These are phyloP conservation scores for Phoma sp. DNA, from an alignment of 2,329 filamentous ascomycete genomes.

Conservation along the genomic window DNA sequence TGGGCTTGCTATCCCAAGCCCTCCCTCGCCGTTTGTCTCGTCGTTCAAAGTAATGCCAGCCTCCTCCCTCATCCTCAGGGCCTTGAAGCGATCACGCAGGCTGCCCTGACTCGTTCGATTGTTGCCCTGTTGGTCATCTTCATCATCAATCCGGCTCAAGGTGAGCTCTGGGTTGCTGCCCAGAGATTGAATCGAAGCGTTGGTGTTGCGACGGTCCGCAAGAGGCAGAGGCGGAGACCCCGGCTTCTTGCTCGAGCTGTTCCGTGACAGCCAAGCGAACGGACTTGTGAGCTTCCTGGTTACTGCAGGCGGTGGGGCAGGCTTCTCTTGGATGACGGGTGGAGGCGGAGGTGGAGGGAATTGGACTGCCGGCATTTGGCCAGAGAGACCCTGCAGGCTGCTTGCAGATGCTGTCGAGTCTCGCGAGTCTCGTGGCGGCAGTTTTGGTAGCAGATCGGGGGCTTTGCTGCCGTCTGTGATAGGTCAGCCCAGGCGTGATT, in stretches of 20 bases:
- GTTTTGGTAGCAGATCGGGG: slow-evolving; percentile 55
- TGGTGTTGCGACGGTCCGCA: slow-evolving; percentile 71
- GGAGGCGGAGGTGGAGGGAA: slow-evolving; percentile 47
- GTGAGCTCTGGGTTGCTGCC: slow-evolving; percentile 83
- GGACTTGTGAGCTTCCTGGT: slow-evolving; percentile 76
- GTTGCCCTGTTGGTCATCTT: slow-evolving; percentile 34
- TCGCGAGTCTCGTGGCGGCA: slow-evolving; percentile 59
- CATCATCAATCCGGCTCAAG: slow-evolving; percentile 76
- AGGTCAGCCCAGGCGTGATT: slow-evolving; percentile 23
- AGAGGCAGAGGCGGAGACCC: slow-evolving; percentile 64
- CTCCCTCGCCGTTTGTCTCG: slow-evolving; percentile 56
- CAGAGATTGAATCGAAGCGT: slow-evolving; percentile 78
- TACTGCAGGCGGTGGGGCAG: slow-evolving; percentile 37
- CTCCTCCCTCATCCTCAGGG: slow-evolving; percentile 54
- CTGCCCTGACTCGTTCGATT: slow-evolving; percentile 49
- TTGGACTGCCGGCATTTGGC: slow-evolving; percentile 70
- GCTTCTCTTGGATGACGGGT: slow-evolving; percentile 39
- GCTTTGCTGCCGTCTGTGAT: slow-evolving; percentile 36
- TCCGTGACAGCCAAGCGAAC: slow-evolving; percentile 46
- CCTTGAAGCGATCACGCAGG: slow-evolving; percentile 56
- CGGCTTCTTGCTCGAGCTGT: slow-evolving; percentile 62
- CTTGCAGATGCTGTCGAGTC: slow-evolving; percentile 47
- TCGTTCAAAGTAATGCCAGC: slow-evolving; percentile 47
- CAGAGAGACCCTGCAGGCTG: slow-evolving; percentile 71
- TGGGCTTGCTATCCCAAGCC: slow-evolving; percentile 55